Percentiles rank a stretch among this genome's conserved stretches.
These are phyloP conservation scores for Zygosaccharomyces pseudobailii DNA, from an alignment of 1,139 yeast species.

Conservation along the genomic window DNA sequence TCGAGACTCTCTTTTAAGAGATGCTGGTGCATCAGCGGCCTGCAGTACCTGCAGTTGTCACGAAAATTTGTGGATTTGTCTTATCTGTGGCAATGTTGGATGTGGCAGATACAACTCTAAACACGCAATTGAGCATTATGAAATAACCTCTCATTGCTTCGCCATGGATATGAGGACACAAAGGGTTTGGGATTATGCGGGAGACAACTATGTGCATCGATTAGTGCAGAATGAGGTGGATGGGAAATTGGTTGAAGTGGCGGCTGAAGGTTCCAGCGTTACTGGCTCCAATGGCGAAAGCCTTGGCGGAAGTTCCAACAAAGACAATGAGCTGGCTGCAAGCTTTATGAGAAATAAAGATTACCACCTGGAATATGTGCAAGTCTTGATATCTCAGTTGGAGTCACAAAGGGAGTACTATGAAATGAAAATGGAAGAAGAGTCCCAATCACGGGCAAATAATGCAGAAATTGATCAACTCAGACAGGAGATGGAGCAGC, in stretches of 20 bases:
- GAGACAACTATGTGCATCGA: conserved; percentile 87
- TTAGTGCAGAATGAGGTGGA: conserved; percentile 78
- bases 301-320: conserved; percentile 10
- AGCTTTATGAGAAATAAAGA: conserved; percentile 45
- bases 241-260: conserved; percentile 76
- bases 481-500: conserved; percentile 29
- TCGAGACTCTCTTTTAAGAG: conserved; percentile 27
- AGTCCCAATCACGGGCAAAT: not conserved
- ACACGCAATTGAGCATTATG: conserved; percentile 81
- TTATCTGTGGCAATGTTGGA: conserved; percentile 84
- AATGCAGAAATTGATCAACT: conserved; percentile 2
- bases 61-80: conserved; percentile 82
- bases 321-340: conserved; percentile 19
- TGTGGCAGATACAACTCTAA: conserved; percentile 88
- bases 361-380: conserved; percentile 74
- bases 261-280: conserved; percentile 5
- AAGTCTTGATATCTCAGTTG: conserved; percentile 69
- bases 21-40: conserved; percentile 35
- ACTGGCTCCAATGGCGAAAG: not conserved
- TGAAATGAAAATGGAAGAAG: conserved; percentile 53
- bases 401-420: conserved; percentile 89
- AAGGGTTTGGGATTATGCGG: conserved; percentile 94
- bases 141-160: conserved; percentile 77
- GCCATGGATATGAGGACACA: conserved; percentile 85
- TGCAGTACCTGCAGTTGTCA: conserved; percentile 48